A percentile compares a stretch with the other conserved stretches of the same genome.
phyloP scores from a whole-genome alignment of 2,329 filamentous ascomycete genomes.

The Paraphaeosphaeria minitans region DNA sequence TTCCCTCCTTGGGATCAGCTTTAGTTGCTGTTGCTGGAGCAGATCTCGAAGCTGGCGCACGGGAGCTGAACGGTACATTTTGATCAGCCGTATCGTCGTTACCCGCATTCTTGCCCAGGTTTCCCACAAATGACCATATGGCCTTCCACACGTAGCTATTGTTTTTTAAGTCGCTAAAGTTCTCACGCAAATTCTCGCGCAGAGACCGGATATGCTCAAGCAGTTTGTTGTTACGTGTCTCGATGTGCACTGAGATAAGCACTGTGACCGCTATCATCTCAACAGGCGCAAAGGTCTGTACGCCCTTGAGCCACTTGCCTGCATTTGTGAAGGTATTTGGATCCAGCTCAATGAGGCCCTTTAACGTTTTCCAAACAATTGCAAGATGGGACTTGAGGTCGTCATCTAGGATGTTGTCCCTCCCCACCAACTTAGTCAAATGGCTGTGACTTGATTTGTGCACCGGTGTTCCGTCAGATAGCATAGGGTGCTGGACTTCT shows the following conservation, averaged over 20 bases:
- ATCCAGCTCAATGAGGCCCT: slow-evolving; percentile 32
- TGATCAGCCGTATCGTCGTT: slow-evolving; percentile 28
- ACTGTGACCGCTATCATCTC: slow-evolving; percentile 43
- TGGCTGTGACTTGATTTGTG: slow-evolving; percentile 27
- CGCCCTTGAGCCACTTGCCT: slow-evolving; percentile 27
- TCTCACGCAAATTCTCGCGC: slow-evolving; percentile 30
- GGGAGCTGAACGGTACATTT: slow-evolving; percentile 1
- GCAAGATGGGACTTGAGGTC: slow-evolving; percentile 39
- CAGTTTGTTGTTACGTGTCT: slow-evolving; percentile 32
- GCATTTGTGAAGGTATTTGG: slow-evolving; percentile 37
- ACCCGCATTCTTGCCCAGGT: slow-evolving; percentile 30
- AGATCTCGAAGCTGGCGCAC: background rate
- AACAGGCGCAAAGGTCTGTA: slow-evolving; percentile 44
- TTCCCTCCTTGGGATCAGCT: slow-evolving; percentile 9
- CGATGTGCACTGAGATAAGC: slow-evolving; percentile 40
- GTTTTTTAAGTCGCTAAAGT: slow-evolving; percentile 37
- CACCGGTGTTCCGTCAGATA: slow-evolving; percentile 29
- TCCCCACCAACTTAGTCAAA: slow-evolving; percentile 34
- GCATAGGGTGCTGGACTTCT: slow-evolving; percentile 36
- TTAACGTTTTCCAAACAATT: slow-evolving; percentile 39
- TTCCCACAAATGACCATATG: slow-evolving; percentile 39
- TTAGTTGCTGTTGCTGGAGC: slow-evolving; percentile 1
- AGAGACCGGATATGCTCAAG: slow-evolving; percentile 38
- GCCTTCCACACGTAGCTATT: slow-evolving; percentile 34
- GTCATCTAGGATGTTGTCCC: slow-evolving; percentile 33